Evolutionary conservation across 148 eudicot genomes (phyloP).

Genomic region (Rhododendron vialii): DNA sequence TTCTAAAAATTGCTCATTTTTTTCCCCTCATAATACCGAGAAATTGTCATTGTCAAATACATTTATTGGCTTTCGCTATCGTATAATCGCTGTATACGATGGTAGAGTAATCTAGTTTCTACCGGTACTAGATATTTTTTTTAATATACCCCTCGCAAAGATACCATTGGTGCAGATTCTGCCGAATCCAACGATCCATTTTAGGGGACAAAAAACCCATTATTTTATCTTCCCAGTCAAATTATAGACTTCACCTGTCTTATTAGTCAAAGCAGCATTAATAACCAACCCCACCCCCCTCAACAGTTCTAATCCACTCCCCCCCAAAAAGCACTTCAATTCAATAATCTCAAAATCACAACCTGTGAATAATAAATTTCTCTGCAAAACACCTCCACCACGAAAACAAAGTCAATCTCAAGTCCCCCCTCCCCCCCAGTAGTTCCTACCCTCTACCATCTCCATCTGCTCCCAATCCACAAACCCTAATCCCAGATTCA

Average conservation of each 20-base stretch:
- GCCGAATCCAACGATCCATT: neutral
- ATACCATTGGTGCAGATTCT: neutral
- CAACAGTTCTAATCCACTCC: neutral
- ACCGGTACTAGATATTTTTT: too few species aligned
- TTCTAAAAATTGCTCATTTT: neutral
- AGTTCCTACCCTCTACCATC: neutral
- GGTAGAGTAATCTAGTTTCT: too few species aligned
- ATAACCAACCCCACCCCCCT: neutral
- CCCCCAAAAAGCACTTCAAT: neutral
- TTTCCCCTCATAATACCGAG: neutral
- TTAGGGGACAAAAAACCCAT: neutral
- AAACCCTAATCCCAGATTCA: neutral
- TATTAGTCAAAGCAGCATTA: neutral
- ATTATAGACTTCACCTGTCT: neutral
- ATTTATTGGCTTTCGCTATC: neutral
- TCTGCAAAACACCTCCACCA: neutral
- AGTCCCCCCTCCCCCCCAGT: neutral
- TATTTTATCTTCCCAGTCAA: neutral
- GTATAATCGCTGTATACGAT: too few species aligned
- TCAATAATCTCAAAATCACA: neutral
- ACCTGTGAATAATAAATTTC: neutral
- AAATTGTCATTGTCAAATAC: neutral
- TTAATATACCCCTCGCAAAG: too few species aligned
- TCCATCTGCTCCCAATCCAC: neutral
- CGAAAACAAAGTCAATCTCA: neutral